Conservation (phyloP, 1,139 yeast genomes). For the Protomyces inundatus region DNA sequence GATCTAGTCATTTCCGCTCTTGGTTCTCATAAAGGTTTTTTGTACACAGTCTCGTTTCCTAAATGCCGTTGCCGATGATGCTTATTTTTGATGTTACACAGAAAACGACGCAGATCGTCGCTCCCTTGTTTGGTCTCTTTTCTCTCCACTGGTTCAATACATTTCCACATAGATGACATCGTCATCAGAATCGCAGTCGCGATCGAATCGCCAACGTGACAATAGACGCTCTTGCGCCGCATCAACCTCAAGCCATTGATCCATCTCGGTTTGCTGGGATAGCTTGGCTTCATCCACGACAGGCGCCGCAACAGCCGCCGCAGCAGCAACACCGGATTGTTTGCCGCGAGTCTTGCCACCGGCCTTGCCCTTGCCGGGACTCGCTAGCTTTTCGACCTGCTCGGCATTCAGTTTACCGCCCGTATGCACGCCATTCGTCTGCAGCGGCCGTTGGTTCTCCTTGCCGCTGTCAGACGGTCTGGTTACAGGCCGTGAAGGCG, state of each 20-base stretch:
- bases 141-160: background rate
- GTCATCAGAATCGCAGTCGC: slow-evolving; percentile 22
- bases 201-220: slow-evolving; percentile 16
- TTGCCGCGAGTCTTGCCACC: background rate
- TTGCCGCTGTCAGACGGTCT: background rate
- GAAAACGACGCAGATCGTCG: background rate
- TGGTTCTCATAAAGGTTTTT: background rate
- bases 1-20: background rate
- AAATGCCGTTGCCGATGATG: background rate
- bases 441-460: background rate
- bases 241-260: background rate
- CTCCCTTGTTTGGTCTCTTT: background rate
- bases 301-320: background rate
- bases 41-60: background rate
- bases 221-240: background rate
- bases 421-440: background rate
- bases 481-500: background rate
- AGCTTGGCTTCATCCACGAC: background rate
- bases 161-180: slow-evolving; percentile 21
- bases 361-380: background rate
- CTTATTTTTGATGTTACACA: background rate
- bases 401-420: background rate
- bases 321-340: background rate
- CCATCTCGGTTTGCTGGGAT: background rate
- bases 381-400: background rate